phyloP scores from a whole-genome alignment of 83 land plant species.

The Isoetes engelmannii region DNA sequence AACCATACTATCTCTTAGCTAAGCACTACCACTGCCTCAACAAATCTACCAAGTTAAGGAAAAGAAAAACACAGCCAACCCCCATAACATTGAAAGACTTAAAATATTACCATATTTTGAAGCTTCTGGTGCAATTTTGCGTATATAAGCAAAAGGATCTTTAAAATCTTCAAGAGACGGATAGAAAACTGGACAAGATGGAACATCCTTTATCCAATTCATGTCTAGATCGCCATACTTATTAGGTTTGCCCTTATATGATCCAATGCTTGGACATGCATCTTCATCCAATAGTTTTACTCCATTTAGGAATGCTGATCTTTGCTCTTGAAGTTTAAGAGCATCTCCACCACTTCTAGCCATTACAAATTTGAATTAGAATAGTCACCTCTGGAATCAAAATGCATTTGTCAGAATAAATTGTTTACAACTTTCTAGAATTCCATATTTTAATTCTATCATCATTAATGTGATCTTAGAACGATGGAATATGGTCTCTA shows the following conservation, averaged over 20 bases:
- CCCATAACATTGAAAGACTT: background rate
- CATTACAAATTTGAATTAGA: no score
- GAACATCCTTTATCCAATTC: constrained; percentile 60
- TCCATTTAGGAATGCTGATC: constrained; percentile 28
- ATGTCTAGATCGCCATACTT: constrained; percentile 42
- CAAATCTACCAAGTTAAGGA: background rate
- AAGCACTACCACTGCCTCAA: background rate
- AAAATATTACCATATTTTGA: constrained; percentile 61
- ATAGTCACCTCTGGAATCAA: no score
- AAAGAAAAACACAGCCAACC: background rate
- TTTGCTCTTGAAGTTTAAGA: constrained; percentile 37
- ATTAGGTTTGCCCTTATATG: constrained; percentile 36
- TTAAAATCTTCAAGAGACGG: constrained; percentile 83
- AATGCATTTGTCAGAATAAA: no score
- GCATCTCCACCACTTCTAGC: constrained; percentile 75
- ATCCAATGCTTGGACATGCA: constrained; percentile 18
- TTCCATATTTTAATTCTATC: no score
- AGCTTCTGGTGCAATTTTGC: constrained; percentile 68
- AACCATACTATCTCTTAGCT: constrained; percentile 5
- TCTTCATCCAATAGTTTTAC: constrained; percentile 14
- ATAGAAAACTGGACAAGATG: constrained; percentile 60
- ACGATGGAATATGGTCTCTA: no score
- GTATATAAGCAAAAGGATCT: constrained; percentile 75
- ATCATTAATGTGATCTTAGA: no score
- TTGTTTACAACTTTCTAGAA: no score